Evolutionary conservation across 495 filamentous ascomycete species (phyloP).

Genomic region (Aspergillus steynii): DNA sequence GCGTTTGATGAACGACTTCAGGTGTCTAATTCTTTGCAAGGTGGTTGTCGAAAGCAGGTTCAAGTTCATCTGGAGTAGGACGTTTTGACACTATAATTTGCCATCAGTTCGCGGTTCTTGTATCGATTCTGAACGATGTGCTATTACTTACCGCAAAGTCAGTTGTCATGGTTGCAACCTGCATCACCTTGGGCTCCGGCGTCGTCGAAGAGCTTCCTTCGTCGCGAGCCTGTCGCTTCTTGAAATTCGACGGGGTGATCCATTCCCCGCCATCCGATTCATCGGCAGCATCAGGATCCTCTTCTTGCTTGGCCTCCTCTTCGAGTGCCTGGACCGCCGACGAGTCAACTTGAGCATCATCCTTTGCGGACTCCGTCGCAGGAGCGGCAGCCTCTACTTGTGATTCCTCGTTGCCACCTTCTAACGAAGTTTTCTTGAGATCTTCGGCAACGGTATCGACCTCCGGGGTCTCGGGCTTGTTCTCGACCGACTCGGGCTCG

Average conservation of each 20-base stretch:
- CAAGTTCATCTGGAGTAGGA: slow-evolving; percentile 89
- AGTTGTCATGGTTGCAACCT: slow-evolving; percentile 84
- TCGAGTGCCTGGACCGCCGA: slow-evolving; percentile 20
- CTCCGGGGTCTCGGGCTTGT: slow-evolving; percentile 11
- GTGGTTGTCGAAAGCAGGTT: slow-evolving; percentile 76
- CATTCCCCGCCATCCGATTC: slow-evolving; percentile 74
- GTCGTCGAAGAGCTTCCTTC: slow-evolving; percentile 49
- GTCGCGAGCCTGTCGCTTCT: slow-evolving; percentile 74
- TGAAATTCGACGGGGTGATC: slow-evolving; percentile 94
- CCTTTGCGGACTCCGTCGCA: slow-evolving; percentile 14
- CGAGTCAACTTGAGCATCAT: slow-evolving; percentile 9
- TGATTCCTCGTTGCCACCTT: slow-evolving; percentile 23
- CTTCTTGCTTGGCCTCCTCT: slow-evolving; percentile 18
- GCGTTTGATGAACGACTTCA: slow-evolving; percentile 84
- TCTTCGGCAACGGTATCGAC: slow-evolving; percentile 35
- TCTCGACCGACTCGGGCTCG: slow-evolving; percentile 14
- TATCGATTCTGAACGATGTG: neutral
- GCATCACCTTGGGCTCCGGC: slow-evolving; percentile 61
- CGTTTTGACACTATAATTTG: slow-evolving; percentile 68
- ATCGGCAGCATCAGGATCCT: slow-evolving; percentile 48
- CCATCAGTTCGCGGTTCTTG: slow-evolving; percentile 12
- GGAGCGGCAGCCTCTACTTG: slow-evolving; percentile 2
- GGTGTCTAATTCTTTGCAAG: slow-evolving; percentile 70
- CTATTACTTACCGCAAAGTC: slow-evolving; percentile 77
- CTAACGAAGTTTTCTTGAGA: slow-evolving; percentile 27